Evolutionary conservation across 805 yeast species (phyloP), one percentile per base, ranked within the genome.

Genomic region (Metschnikowia sp.): DNA sequence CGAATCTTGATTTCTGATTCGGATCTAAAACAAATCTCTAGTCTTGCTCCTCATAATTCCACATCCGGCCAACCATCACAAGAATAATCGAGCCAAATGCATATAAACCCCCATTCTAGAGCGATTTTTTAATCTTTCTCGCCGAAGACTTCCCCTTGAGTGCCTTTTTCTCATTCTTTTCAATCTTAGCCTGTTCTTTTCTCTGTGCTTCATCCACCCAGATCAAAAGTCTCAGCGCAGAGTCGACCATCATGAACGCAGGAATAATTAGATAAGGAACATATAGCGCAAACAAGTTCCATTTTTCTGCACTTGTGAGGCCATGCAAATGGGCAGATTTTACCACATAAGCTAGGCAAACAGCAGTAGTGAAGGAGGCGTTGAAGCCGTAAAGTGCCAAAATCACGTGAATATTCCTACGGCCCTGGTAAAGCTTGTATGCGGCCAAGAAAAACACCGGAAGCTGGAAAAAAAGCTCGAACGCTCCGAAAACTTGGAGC

Each of bases 311-410:
- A 0, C 19, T 11, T 2, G 64, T 49, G 41, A 83, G 62, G 0
- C 78, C 80, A 33, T 69, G 52, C 4, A 39, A 44, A 10, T 69
- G 72, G 2, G 71, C 70, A 4, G 69, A 57, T 1, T 55, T 30
- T 15, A 56, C 56, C 12, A 83, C 74, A 55, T 79, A 76, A n/a
- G 75, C 61, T 53, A 86, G 65, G 62, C 97, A 92, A 22, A 83
- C 78, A 33, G 83, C 63, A 0, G 97, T 89, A 5, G 97, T 89
- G 43, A 86, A 69, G 4, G 84, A 70, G 0, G 97, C 98, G 59
- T 88, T 89, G 56, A 86, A 77, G 3, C 92, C 96, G 64, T 94
- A 92, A 6, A 83, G 58, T 11, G 80, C 67, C 54, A 84, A 63
- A 60, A 72, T 74, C 22, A 62, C 53, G 44, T 59, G 49, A 52